Evolutionary conservation across 257 asterid species (phyloP).

Genomic region (Fraxinus americana): DNA sequence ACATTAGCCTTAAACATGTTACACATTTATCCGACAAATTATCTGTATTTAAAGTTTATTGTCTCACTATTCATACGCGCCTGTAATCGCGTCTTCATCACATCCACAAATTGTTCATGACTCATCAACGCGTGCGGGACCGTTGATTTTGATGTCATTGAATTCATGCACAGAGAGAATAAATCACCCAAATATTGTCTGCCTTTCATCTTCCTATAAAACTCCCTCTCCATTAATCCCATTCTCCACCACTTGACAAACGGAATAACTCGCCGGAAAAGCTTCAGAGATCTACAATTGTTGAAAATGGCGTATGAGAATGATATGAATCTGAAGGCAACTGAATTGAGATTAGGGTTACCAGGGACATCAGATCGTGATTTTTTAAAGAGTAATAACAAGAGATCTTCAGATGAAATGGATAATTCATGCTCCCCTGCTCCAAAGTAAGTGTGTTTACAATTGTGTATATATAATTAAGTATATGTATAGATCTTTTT

Average conservation of each 20-base stretch:
- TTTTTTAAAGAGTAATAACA: constrained; percentile 13
- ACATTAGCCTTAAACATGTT: constrained; percentile 12
- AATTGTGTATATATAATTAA: too few relatives aligned
- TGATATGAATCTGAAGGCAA: constrained; percentile 65
- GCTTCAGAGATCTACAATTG: not conserved
- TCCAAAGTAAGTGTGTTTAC: constrained; percentile 53
- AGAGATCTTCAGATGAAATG: constrained; percentile 67
- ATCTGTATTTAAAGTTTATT: not conserved
- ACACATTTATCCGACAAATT: constrained; percentile 18
- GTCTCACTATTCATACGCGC: constrained; percentile 11
- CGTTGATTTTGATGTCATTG: not conserved
- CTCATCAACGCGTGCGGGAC: constrained; percentile 2
- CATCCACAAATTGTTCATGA: not conserved
- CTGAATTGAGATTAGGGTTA: constrained; percentile 70
- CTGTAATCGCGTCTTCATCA: not conserved
- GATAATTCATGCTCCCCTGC: constrained; percentile 41
- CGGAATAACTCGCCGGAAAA: not conserved
- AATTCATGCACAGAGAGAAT: constrained; percentile 26
- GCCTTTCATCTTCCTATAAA: constrained; percentile 18
- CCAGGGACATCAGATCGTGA: constrained; percentile 49
- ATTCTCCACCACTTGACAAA: not conserved
- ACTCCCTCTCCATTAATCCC: not conserved
- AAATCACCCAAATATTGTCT: constrained; percentile 21
- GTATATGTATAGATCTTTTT: not conserved
- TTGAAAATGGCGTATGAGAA: constrained; percentile 29